These are phyloP conservation scores for Leccinum obscurum DNA, from an alignment of 768 basidiomycete genomes.

Conservation along the genomic window DNA sequence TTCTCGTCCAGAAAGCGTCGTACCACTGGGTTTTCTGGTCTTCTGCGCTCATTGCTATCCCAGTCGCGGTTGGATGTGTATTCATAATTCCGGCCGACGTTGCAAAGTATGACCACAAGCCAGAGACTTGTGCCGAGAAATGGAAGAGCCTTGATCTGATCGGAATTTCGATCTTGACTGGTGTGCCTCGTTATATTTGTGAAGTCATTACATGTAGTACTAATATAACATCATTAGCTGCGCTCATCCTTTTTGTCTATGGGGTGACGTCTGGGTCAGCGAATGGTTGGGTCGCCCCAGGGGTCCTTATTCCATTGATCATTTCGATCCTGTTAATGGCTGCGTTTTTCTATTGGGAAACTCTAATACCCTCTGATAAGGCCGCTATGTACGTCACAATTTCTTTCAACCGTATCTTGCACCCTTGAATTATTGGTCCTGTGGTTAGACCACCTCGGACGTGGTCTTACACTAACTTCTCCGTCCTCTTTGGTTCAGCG, in stretches of 20 bases:
- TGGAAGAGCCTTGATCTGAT: constrained; percentile 38
- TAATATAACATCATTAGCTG: constrained; percentile 23
- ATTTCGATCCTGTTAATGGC: constrained; percentile 41
- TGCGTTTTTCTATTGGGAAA: constrained; percentile 55
- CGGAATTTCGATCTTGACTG: constrained; percentile 40
- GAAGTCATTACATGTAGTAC: background rate
- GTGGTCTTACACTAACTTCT: constrained; percentile 45
- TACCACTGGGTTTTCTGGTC: constrained; percentile 57
- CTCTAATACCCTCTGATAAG: constrained; percentile 36
- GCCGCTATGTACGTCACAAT: constrained; percentile 43
- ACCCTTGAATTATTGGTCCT: background rate
- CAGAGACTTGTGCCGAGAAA: constrained; percentile 8
- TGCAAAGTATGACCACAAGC: background rate
- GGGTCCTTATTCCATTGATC: constrained; percentile 47
- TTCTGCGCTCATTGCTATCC: constrained; percentile 39
- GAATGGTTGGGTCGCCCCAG: constrained; percentile 47
- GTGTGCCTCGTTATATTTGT: constrained; percentile 19
- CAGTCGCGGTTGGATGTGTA: constrained; percentile 33
- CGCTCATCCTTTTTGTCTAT: constrained; percentile 42
- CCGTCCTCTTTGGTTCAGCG: constrained; percentile 38
- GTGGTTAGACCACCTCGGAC: constrained; percentile 39
- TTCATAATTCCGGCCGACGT: constrained; percentile 36
- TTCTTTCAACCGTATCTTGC: background rate
- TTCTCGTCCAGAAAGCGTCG: constrained; percentile 41
- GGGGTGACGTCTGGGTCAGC: constrained; percentile 48